Evolutionary conservation across 2,329 filamentous ascomycete species (phyloP), one percentile per base, ranked within the genome.

Genomic region (Akanthomyces uredinophilus): DNA sequence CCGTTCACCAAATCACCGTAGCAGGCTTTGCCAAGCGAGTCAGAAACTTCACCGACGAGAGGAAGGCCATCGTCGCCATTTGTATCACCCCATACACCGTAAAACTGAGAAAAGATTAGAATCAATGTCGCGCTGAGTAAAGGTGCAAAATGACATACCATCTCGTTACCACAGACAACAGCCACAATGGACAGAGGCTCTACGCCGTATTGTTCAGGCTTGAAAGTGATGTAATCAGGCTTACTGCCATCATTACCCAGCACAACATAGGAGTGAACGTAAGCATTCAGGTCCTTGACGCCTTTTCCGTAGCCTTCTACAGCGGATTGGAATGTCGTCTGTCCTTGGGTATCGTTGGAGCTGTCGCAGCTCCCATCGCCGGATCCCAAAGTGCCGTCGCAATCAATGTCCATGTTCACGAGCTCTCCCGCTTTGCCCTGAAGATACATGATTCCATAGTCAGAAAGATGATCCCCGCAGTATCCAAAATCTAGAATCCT

Each of bases 321-420:
- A 0, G 65, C 68, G 29, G 75, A 70, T 41, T 73, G 69, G 68
- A 83, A 83, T 0, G 78, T 72, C 0, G 83, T 84, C 50, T 74
- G 65, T 35, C 65, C 65, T 65, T 80, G 77, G 3, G 71, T 73
- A 65, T 79, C 78, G 1, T 66, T 68, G 32, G 77, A 78, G 18
- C 72, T 72, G 37, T 70, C 74, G 65, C 82, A 84, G 24, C 76
- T 73, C 0, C 79, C 77, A 24, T 76, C 77, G 60, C 77, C 72
- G 5, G 46, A 73, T 4, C 75, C 72, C 47, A 80, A 75, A 0
- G 72, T 70, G 1, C 83, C 83, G 63, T 86, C 83, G 65, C 83
- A 87, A 72, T 86, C 83, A 49, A 86, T 75, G 63, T 86, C 83
- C 78, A 86, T 83, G 68, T 85, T 80, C 8, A 76, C 78, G 52